These are phyloP conservation scores for Stephania cephalantha DNA, from an alignment of 164 flowering plant species.

Conservation along the genomic window DNA sequence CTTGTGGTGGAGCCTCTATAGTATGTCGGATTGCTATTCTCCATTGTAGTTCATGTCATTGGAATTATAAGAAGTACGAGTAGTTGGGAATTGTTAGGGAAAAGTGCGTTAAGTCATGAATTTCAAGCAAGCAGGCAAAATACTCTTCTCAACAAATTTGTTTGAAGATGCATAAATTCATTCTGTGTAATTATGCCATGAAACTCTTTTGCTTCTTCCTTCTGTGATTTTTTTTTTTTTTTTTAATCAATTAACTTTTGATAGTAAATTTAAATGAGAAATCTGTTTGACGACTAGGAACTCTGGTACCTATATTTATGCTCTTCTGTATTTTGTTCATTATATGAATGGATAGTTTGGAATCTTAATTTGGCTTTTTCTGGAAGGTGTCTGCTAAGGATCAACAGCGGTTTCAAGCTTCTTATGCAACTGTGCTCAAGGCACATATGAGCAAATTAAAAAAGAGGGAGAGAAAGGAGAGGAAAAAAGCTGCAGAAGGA, in stretches of 20 bases:
- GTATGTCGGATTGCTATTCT: neutral
- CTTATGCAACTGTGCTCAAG: conserved; percentile 78
- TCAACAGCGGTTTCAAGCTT: conserved; percentile 83
- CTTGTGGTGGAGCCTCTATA: neutral
- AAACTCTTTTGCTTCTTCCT: neutral
- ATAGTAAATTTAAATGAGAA: no score
- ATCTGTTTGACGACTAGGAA: neutral
- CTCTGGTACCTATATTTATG: neutral
- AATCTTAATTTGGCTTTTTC: neutral
- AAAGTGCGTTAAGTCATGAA: neutral
- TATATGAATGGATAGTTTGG: neutral
- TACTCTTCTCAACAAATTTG: neutral
- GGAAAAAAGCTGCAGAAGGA: conserved; percentile 51
- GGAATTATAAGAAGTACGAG: neutral
- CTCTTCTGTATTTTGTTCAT: neutral
- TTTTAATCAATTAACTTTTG: no score
- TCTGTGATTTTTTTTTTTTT: neutral
- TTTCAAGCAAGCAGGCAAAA: neutral
- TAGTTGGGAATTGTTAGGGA: neutral
- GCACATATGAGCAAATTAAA: conserved; percentile 85
- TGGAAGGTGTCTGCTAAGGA: conserved; percentile 69
- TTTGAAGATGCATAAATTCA: neutral
- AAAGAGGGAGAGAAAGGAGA: conserved; percentile 89
- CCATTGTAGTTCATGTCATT: neutral
- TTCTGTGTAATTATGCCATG: neutral